Evolutionary conservation across 768 basidiomycete genomes (phyloP), one percentile per base, ranked within the genome.

Genomic region (Macrolepiota dolichaula): DNA sequence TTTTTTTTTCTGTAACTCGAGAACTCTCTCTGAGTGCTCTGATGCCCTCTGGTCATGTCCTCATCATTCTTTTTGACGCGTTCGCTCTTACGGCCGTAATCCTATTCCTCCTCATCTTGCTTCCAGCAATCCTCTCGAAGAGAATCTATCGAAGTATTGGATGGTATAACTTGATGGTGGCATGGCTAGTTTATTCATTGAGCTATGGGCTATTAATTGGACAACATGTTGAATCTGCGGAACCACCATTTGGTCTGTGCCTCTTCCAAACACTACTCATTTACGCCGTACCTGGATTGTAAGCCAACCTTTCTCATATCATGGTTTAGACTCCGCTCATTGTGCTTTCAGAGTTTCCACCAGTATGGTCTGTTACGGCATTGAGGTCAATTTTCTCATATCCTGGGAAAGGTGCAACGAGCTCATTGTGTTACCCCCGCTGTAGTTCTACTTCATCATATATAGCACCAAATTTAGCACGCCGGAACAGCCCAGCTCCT

Each of bases 31-130:
- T n/a, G n/a, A n/a, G n/a, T 32, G 29, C 29, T 24, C 17, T 36
- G 4, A 61, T 61, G 59, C 29, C 52, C 6, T 38, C 52, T 12
- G 44, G 40, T 27, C 59, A 54, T 54, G 32, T 52, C 25, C 44
- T 55, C 46, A 52, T 61, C n/a, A 52, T 61, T 29, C 35, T 61
- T 17, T 61, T 54, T 54, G 59, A 61, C 27, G 52, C 24, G 13
- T 25, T 38, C 22, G 59, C 29, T 3, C 22, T 61, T 4, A 15
- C 49, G 19, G 52, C 44, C 22, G 19, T 51, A 7, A 22, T 51
- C 6, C 49, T 59, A 17, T 40, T 57, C 11, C 3, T 49, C 22
- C 37, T 6, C 35, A 36, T 29, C 2, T 22, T 59, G 11, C 17
- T 32, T 19, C 51, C 51, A 17, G 58, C 51, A 24, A 22, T 52